Base-by-base conservation (phyloP, 345 rosid genomes). In the Iberis pinnata region DNA sequence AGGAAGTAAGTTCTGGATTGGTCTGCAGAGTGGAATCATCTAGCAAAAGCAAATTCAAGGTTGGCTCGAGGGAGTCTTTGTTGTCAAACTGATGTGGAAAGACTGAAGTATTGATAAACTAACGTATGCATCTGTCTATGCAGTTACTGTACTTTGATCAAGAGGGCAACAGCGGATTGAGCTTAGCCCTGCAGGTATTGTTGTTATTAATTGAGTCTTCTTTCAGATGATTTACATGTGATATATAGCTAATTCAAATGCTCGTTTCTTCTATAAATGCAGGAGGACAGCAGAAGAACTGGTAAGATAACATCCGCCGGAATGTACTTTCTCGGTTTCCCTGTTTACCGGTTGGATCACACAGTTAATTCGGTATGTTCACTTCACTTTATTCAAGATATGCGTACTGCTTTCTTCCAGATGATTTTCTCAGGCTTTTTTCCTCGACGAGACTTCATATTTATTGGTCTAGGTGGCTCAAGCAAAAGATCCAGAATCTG, bases 11-110 rank as follows among this genome's bases (percentile, higher is more conserved):
- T n/a, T 75, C 80, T 64, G 99, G 99, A 39, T 65, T 93, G 56
- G 95, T 86, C 16, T 88, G 94, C 61, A 86, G 80, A 55, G 99
- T 86, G 33, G 87, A 88, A 70, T 93, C 99, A 58, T 74, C 83
- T 17, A 95, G 85, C 71, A 93, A 75, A 78, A 93, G 99, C 94
- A 93, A 93, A 73, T 88, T 93, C 75, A 93, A 93, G 99, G 97
- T 93, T 40, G 20, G 46, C 42, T 55, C 18, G 11, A 12, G 38
- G 0, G 32, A 29, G 36, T 45, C 65, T 29, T 60, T 41, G 24
- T 2, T 14, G 4, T 18, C 18, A 70, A 40, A 65, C 24, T 44
- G 60, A 49, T 68, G 33, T 39, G 10, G 32, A 38, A 52, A 16
- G 13, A 22, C 43, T 18, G 0, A 22, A 32, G 2, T 47, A 60